phyloP scores from a whole-genome alignment of 2,329 filamentous ascomycete genomes.

The Aspergillus sp. region DNA sequence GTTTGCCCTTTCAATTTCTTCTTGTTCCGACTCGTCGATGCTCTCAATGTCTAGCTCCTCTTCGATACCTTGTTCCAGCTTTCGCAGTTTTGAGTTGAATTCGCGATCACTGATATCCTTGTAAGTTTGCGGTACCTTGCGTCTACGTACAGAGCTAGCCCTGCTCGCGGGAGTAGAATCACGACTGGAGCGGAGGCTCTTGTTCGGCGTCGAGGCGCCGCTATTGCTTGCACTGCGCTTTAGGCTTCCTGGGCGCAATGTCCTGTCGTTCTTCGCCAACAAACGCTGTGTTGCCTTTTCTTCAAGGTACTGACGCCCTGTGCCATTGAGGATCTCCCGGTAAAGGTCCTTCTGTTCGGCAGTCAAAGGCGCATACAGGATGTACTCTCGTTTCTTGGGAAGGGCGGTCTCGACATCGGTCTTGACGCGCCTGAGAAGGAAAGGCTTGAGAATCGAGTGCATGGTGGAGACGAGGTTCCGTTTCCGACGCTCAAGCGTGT shows the following conservation, averaged over 20 bases:
- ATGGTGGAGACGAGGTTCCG: slow-evolving; percentile 81
- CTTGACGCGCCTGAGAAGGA: slow-evolving; percentile 85
- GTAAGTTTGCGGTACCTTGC: slow-evolving; percentile 58
- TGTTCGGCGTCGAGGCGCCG: slow-evolving; percentile 54
- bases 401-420: slow-evolving; percentile 86
- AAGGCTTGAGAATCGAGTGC: slow-evolving; percentile 87
- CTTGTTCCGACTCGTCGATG: slow-evolving; percentile 49
- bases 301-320: slow-evolving; percentile 53
- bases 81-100: slow-evolving; percentile 70
- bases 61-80: slow-evolving; percentile 55
- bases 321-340: slow-evolving; percentile 79
- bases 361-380: slow-evolving; percentile 90
- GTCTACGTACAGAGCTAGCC: slow-evolving; percentile 51
- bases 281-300: slow-evolving; percentile 52
- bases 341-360: slow-evolving; percentile 90
- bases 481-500: slow-evolving; percentile 76
- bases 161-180: slow-evolving; percentile 69
- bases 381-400: slow-evolving; percentile 96
- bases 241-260: slow-evolving; percentile 45
- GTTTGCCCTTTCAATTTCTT: slow-evolving; percentile 64
- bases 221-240: slow-evolving; percentile 59
- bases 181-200: slow-evolving; percentile 73
- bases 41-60: slow-evolving; percentile 52
- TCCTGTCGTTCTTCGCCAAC: slow-evolving; percentile 35
- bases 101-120: slow-evolving; percentile 76